Evolutionary conservation across 768 basidiomycete genomes (phyloP).

Genomic region (Phallus indusiatus): DNA sequence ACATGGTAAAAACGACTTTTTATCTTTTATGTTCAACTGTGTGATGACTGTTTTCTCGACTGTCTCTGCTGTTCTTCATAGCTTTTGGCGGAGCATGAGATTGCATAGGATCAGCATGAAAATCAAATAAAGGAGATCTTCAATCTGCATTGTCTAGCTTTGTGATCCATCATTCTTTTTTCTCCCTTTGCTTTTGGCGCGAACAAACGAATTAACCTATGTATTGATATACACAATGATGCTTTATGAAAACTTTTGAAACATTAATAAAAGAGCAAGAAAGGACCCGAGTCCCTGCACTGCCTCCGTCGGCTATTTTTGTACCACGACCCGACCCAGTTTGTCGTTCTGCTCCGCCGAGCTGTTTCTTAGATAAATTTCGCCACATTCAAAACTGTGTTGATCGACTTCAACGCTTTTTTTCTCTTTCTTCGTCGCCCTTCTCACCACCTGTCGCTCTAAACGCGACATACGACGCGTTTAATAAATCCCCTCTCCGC

Average conservation of each 20-base stretch:
- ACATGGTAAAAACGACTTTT: conserved; percentile 61
- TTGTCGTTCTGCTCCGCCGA: neutral
- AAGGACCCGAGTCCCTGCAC: neutral
- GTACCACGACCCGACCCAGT: neutral
- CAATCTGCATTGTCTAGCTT: neutral
- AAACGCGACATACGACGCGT: neutral
- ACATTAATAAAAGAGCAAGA: too few relatives aligned
- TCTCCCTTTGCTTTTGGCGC: too few relatives aligned
- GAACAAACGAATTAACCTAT: too few relatives aligned
- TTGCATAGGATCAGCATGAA: conserved; percentile 34
- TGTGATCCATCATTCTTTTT: conserved; percentile 22
- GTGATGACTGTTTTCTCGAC: conserved; percentile 4
- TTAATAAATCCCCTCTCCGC: neutral
- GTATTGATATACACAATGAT: too few relatives aligned
- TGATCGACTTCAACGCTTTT: neutral
- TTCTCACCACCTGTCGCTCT: neutral
- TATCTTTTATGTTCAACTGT: neutral
- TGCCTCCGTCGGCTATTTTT: neutral
- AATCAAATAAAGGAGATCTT: neutral
- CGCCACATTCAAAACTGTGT: too few relatives aligned
- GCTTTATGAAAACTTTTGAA: too few relatives aligned
- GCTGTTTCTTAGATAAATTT: neutral
- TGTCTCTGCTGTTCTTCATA: conserved; percentile 20
- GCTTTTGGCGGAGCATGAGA: conserved; percentile 91
- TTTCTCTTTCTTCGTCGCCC: neutral